Percentiles rank a stretch among this genome's conserved stretches.
phyloP scores from a whole-genome alignment of 192 early-diverging fungal species.

The Umbelopsis isabellina region DNA sequence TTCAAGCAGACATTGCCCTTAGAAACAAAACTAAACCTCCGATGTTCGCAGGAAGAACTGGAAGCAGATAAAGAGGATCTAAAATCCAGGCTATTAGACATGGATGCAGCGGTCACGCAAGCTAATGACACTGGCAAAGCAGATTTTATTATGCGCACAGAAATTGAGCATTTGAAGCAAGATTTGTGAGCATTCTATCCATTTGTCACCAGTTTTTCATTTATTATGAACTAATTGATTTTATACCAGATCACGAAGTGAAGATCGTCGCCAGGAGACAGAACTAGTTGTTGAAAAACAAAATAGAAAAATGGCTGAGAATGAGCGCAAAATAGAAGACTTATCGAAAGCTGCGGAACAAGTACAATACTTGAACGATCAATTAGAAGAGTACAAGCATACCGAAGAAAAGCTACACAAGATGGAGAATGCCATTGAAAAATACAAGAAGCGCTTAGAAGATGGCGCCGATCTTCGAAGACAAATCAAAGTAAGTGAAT shows the following conservation, averaged over 20 bases:
- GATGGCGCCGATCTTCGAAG: slow-evolving; percentile 81
- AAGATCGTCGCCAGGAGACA: slow-evolving; percentile 70
- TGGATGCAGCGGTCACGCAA: slow-evolving; percentile 73
- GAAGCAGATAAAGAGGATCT: slow-evolving; percentile 73
- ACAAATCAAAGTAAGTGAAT: slow-evolving; percentile 64
- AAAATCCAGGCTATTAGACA: slow-evolving; percentile 71
- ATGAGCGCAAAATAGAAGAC: slow-evolving; percentile 65
- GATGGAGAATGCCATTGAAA: slow-evolving; percentile 92
- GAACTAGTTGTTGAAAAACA: slow-evolving; percentile 68
- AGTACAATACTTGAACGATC: slow-evolving; percentile 74
- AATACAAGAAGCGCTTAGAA: slow-evolving; percentile 95
- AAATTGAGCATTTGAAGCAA: slow-evolving; percentile 85
- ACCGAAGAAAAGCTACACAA: slow-evolving; percentile 91
- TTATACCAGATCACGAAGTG: slow-evolving; percentile 70
- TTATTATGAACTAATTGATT: background rate
- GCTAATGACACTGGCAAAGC: slow-evolving; percentile 76
- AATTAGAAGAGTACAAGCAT: slow-evolving; percentile 90
- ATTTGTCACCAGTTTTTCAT: background rate
- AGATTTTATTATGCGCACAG: slow-evolving; percentile 83
- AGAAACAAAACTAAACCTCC: background rate
- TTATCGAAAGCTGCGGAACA: slow-evolving; percentile 71
- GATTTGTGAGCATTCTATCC: slow-evolving; percentile 65
- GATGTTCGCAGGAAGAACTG: slow-evolving; percentile 67
- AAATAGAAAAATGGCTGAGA: slow-evolving; percentile 60
- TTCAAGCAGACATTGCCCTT: background rate